Base-by-base conservation (phyloP, 495 filamentous ascomycete genomes). In the Hypomontagnella submonticulosa region DNA sequence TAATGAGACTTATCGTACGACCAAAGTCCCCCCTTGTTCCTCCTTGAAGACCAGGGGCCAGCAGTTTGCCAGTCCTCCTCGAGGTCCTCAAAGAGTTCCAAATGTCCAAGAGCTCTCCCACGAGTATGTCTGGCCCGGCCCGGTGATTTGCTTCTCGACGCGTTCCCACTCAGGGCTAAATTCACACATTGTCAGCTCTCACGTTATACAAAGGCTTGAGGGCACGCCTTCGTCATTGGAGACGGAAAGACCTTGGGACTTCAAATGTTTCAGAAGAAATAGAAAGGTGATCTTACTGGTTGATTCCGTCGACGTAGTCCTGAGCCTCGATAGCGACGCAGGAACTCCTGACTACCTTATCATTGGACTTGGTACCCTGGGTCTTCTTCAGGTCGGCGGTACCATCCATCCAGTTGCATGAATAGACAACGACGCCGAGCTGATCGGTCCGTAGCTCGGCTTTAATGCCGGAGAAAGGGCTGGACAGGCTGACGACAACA, bases 231-330 rank as follows among this genome's bases (percentile, higher is more conserved):
- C 3, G 23, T 27, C 23, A 27, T 27, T 27, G 23, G 23, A 27
- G 23, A 27, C 23, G 23, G 6, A 27, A 27, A 27, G 23, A 6
- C 23, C 23, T 27, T 27, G n/a, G n/a, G n/a, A n/a, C 6, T 6
- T 27, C 23, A 27, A 27, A 6, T 57, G 15, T 36, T 11, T 13
- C 20, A 41, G 4, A 33, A 32, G 34, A 20, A 43, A 32, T 20
- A 44, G 30, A 42, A 38, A 44, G 40, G 32, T 18, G 1, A 48
- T 76, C 82, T 71, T 69, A 84, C 86, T 91, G 79, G 66, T 92
- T 92, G 66, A 93, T 90, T 11, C 84, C 90, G 76, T 92, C 89
- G 57, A 89, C 89, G 80, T 88, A 93, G 61, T 88, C 85, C 64
- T 87, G 84, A n/a, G 84, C 78, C 73, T 86, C 85, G 52, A 89